These are phyloP conservation scores for Flaveria trinervia DNA, from an alignment of 129 eudicot species.

Conservation along the genomic window DNA sequence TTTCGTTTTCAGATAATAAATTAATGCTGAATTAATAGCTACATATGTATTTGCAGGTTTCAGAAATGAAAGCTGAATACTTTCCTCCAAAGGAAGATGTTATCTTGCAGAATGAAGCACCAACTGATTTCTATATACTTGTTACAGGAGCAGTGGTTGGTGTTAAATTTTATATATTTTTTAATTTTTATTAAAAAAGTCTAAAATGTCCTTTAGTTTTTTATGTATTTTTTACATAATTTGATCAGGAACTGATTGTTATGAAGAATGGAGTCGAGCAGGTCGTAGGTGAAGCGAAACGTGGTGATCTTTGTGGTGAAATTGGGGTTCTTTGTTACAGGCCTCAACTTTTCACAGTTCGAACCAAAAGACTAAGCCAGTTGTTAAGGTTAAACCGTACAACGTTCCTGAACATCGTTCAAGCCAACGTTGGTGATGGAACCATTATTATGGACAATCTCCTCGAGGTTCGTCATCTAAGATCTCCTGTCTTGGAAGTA, in stretches of 20 bases:
- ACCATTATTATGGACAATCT: slow-evolving; percentile 76
- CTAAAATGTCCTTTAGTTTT: background rate
- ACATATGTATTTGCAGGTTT: slow-evolving; percentile 39
- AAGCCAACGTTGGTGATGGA: slow-evolving; percentile 76
- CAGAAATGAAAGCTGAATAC: slow-evolving; percentile 86
- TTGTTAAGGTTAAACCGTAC: slow-evolving; percentile 70
- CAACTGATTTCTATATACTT: slow-evolving; percentile 71
- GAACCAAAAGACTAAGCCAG: slow-evolving; percentile 73
- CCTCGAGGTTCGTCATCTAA: slow-evolving; percentile 51
- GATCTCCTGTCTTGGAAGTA: background rate
- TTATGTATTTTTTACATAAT: background rate
- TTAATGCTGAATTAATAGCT: background rate
- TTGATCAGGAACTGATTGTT: slow-evolving; percentile 62
- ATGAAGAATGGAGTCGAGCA: slow-evolving; percentile 67
- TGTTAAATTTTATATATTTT: background rate
- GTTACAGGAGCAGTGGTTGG: slow-evolving; percentile 83
- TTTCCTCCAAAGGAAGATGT: slow-evolving; percentile 87
- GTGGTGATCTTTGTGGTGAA: slow-evolving; percentile 77
- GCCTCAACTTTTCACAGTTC: slow-evolving; percentile 73
- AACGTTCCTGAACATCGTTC: slow-evolving; percentile 55
- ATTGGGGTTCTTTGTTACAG: slow-evolving; percentile 76
- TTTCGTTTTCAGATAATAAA: background rate
- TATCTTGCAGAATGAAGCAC: slow-evolving; percentile 84
- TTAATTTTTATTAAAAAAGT: background rate
- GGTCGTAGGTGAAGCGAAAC: slow-evolving; percentile 50